Conservation (phyloP, 1,284 basidiomycete species). For the Ganoderma boninense region DNA sequence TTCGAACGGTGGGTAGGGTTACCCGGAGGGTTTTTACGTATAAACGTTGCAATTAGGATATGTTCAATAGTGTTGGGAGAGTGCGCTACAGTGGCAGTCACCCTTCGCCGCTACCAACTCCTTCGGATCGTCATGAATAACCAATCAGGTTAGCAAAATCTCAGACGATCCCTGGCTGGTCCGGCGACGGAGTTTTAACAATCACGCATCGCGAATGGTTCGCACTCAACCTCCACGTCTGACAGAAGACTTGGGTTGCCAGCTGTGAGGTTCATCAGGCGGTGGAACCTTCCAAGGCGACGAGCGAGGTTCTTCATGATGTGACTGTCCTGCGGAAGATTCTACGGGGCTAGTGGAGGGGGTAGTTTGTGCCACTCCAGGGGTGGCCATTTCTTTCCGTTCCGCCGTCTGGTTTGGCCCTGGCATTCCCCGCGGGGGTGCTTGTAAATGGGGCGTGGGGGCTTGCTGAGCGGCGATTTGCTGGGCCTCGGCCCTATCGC, state of each 20-base stretch:
- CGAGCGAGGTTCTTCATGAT: background rate
- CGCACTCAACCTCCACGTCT: background rate
- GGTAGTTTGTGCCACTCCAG: background rate
- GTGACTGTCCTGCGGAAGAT: background rate
- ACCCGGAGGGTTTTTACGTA: too few relatives aligned
- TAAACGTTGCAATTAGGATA: too few relatives aligned
- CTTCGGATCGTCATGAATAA: background rate
- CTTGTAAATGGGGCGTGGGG: constrained; percentile 16
- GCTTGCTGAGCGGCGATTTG: constrained; percentile 28
- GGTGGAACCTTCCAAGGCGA: background rate
- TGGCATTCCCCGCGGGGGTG: background rate
- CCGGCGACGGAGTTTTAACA: background rate
- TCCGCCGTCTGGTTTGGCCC: background rate
- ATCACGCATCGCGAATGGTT: background rate
- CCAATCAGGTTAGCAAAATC: background rate
- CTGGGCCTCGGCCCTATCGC: constrained; percentile 36
- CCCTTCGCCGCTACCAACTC: too few relatives aligned
- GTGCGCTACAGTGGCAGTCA: too few relatives aligned
- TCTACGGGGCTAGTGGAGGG: background rate
- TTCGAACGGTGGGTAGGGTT: too few relatives aligned
- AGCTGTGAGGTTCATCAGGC: background rate
- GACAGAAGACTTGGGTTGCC: background rate
- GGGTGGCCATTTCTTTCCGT: background rate
- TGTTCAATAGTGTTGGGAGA: too few relatives aligned
- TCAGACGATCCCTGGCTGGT: too few relatives aligned